Percentiles rank a stretch among this genome's conserved stretches.
These are phyloP conservation scores for Cucumis sativus DNA, from an alignment of 306 rosid species.

Conservation along the genomic window Cucumber_9930_V3 NC_026659.2:31660001-31660500, in stretches of 20 bases:
- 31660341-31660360: constrained; percentile 2
- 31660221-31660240: background rate
- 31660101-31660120: background rate
- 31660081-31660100: background rate
- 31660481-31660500: background rate
- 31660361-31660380: background rate
- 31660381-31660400: constrained; percentile 10
- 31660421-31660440: constrained; percentile 17
- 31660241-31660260: constrained; percentile 7
- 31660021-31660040: background rate
- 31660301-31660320: constrained; percentile 25
- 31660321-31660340: constrained; percentile 16
- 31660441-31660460: constrained; percentile 27
- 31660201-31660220: background rate
- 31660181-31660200: background rate
- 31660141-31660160: background rate
- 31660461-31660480: constrained; percentile 21
- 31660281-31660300: constrained; percentile 10
- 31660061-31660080: constrained; percentile 1
- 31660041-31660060: background rate
- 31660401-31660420: constrained; percentile 18
- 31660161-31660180: background rate
- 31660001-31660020: background rate
- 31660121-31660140: background rate
- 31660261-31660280: constrained; percentile 7